A percentile compares a stretch with the other conserved stretches of the same genome.
phyloP scores from a whole-genome alignment of 768 basidiomycete genomes.

The Boletus tomentosulus region DNA sequence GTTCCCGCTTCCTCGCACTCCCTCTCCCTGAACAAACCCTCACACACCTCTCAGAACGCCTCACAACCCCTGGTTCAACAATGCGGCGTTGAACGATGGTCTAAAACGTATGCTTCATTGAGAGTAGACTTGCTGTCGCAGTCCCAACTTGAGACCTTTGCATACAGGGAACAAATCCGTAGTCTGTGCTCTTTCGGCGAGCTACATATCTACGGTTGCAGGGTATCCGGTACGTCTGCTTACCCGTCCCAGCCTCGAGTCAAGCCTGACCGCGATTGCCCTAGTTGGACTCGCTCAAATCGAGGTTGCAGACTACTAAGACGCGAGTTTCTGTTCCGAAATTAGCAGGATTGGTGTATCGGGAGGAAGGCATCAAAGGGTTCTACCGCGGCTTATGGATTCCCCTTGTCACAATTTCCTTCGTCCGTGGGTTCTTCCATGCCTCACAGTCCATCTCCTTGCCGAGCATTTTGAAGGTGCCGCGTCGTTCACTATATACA shows the following conservation, averaged over 20 bases:
- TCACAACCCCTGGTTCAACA: constrained; percentile 59
- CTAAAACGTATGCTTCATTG: constrained; percentile 52
- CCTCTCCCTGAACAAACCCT: constrained; percentile 11
- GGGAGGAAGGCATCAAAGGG: constrained; percentile 82
- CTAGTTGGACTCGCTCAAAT: constrained; percentile 93
- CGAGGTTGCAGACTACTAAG: constrained; percentile 82
- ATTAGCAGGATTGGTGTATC: constrained; percentile 69
- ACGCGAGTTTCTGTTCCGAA: constrained; percentile 68
- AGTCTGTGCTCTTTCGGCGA: constrained; percentile 86
- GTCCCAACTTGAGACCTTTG: constrained; percentile 4
- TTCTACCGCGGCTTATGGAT: constrained; percentile 92
- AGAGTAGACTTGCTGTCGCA: neutral
- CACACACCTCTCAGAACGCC: constrained; percentile 39
- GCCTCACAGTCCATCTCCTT: neutral
- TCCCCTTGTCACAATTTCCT: constrained; percentile 91
- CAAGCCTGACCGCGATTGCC: neutral
- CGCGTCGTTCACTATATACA: constrained; percentile 89
- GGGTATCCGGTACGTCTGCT: constrained; percentile 68
- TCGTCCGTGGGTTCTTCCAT: constrained; percentile 71
- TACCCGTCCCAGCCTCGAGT: neutral
- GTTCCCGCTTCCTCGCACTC: neutral
- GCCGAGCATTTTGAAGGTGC: constrained; percentile 51
- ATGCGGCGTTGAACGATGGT: constrained; percentile 56
- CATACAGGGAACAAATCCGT: constrained; percentile 76
- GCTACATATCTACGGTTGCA: constrained; percentile 87